phyloP scores from a whole-genome alignment of 2,329 filamentous ascomycete species.

The Gnomoniopsis sp. region DNA sequence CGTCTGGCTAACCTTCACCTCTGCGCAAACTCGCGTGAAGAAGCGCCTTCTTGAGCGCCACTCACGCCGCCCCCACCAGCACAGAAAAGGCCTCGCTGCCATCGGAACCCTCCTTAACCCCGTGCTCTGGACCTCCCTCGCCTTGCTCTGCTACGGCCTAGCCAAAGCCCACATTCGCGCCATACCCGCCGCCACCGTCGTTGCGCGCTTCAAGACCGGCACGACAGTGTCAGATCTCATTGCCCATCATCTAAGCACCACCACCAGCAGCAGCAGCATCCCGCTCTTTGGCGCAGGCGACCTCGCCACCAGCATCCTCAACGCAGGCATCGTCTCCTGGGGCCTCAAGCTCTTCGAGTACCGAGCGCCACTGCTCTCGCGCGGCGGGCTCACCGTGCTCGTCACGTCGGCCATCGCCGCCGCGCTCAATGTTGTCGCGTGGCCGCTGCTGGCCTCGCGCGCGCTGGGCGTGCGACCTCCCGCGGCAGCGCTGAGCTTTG shows the following conservation, averaged over 20 bases:
- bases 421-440: slow-evolving; percentile 38
- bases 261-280: slow-evolving; percentile 14
- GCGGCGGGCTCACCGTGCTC: slow-evolving; percentile 37
- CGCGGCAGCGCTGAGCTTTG: slow-evolving; percentile 40
- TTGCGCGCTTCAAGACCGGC: slow-evolving; percentile 26
- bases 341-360: slow-evolving; percentile 52
- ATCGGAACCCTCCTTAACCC: slow-evolving; percentile 43
- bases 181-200: slow-evolving; percentile 20
- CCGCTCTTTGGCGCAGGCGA: slow-evolving; percentile 41
- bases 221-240: slow-evolving; percentile 29
- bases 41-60: neutral
- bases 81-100: slow-evolving; percentile 22
- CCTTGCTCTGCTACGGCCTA: slow-evolving; percentile 41
- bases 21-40: slow-evolving; percentile 36
- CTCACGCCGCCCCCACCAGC: neutral
- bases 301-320: slow-evolving; percentile 44
- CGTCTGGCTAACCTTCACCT: slow-evolving; percentile 43
- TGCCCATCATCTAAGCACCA: slow-evolving; percentile 20
- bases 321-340: slow-evolving; percentile 50
- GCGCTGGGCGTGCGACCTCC: slow-evolving; percentile 32
- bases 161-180: slow-evolving; percentile 30
- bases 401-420: slow-evolving; percentile 35
- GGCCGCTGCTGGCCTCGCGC: slow-evolving; percentile 33
- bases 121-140: slow-evolving; percentile 44
- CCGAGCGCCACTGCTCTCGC: slow-evolving; percentile 41